Base-by-base conservation (phyloP, 768 basidiomycete species). In the Termitomyces sp. region DNA sequence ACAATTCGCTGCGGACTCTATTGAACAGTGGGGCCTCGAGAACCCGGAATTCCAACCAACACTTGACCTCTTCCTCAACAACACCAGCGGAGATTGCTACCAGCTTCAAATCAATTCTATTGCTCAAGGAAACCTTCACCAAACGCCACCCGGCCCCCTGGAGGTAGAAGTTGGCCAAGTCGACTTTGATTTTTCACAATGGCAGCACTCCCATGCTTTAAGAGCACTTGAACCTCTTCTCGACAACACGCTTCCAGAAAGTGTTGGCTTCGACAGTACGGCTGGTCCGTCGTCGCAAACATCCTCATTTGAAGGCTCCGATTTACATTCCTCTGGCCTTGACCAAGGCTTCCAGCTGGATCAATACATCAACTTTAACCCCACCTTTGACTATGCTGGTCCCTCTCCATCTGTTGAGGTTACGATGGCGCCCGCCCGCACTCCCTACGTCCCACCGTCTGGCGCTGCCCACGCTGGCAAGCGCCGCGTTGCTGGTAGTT, bases 401-500 rank as follows among this genome's bases (percentile, higher is more conserved):
- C 53, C 60, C 3, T 54, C 59, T 43, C 58, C 58, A 7, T 42
- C 50, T 31, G 57, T 54, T 49, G 55, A 60, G 21, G 58, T 58
- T 14, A 51, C 60, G 15, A 62, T 62, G 41, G 51, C 57, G 37
- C 64, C 64, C 53, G 56, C 66, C 23, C 66, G 66, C 46, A 42
- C 58, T 38, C 58, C 73, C 2, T 86, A 85, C 60, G 67, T 73
- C 0, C 84, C 85, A 5, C 83, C 85, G 14, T 58, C 81, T 12
- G 85, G 82, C 49, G 84, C 84, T 21, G 64, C 69, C 3, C 62
- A 78, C 55, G 75, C 77, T 1, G 74, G 77, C 9, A 76, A 70
- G 26, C 77, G 84, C 42, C 80, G 85, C 4, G 84, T 81, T 40
- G 84, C 66, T 9, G 83, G 70, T 3, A 79, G 69, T 52, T 86